Conservation (phyloP, 1,284 basidiomycete species). For the Tylopilus sp. region DNA sequence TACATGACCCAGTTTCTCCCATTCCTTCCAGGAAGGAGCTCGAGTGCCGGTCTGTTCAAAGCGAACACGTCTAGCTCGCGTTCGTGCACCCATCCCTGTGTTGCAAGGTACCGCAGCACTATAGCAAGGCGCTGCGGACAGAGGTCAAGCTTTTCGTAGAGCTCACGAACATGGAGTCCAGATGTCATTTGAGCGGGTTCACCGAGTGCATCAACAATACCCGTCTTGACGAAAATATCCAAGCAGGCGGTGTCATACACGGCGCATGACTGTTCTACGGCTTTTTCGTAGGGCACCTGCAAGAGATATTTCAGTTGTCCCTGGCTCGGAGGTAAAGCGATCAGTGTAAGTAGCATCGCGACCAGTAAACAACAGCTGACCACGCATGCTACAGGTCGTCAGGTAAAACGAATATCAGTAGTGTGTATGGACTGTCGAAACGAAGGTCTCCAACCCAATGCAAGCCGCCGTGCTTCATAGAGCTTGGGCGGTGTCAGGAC, state of each 20-base stretch:
- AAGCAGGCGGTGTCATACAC: slow-evolving; percentile 27
- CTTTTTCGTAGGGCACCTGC: slow-evolving; percentile 25
- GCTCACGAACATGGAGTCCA: slow-evolving; percentile 14
- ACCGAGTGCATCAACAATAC: slow-evolving; percentile 21
- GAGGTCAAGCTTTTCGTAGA: slow-evolving; percentile 21
- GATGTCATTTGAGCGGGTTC: slow-evolving; percentile 1
- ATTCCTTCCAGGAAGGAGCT: slow-evolving; percentile 18
- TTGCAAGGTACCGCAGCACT: slow-evolving; percentile 23
- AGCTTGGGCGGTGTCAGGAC: slow-evolving; percentile 14
- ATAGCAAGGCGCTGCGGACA: slow-evolving; percentile 17
- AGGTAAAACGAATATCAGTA: neutral
- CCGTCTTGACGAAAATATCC: slow-evolving; percentile 24
- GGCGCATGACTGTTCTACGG: slow-evolving; percentile 13
- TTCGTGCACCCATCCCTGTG: slow-evolving; percentile 27
- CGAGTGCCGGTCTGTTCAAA: slow-evolving; percentile 24
- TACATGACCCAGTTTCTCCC: slow-evolving; percentile 25
- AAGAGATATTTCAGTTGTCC: slow-evolving; percentile 20
- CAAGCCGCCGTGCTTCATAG: slow-evolving; percentile 22
- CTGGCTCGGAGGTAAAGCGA: slow-evolving; percentile 3
- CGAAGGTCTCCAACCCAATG: slow-evolving; percentile 11
- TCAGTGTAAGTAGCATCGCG: neutral
- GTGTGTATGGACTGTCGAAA: neutral
- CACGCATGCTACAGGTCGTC: slow-evolving; percentile 5
- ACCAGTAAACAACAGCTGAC: slow-evolving; percentile 1
- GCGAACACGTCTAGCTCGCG: slow-evolving; percentile 15